These are phyloP conservation scores for Heimioporus sp. DNA, from an alignment of 768 basidiomycete species.

Conservation along the genomic window DNA sequence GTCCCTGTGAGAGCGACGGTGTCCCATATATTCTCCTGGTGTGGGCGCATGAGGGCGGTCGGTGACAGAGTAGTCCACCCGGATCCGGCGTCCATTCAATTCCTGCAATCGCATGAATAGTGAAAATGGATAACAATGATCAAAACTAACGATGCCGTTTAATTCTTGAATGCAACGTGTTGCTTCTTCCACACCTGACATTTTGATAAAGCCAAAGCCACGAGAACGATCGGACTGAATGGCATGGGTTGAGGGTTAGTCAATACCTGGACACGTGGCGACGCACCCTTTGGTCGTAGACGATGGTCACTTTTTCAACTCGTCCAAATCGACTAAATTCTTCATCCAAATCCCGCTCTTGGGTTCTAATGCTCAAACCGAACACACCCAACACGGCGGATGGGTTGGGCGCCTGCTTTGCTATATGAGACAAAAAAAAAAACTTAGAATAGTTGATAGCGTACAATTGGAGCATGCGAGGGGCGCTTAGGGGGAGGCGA, in stretches of 20 bases:
- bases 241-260: conserved; percentile 20
- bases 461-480: conserved; percentile 70
- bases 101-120: conserved; percentile 49
- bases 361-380: conserved; percentile 93
- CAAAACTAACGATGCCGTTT: conserved; percentile 78
- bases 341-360: conserved; percentile 91
- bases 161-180: conserved; percentile 83
- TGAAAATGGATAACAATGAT: not conserved
- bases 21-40: conserved; percentile 97
- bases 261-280: not conserved
- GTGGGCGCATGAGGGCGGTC: conserved; percentile 93
- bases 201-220: conserved; percentile 97
- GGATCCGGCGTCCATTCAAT: conserved; percentile 91
- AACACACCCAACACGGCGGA: conserved; percentile 95
- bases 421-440: conserved; percentile 32
- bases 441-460: conserved; percentile 29
- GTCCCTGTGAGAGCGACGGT: conserved; percentile 60
- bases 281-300: conserved; percentile 93
- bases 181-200: conserved; percentile 88
- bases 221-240: conserved; percentile 88
- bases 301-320: conserved; percentile 94
- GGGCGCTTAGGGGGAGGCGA: conserved; percentile 64
- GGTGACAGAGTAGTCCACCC: conserved; percentile 96
- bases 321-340: conserved; percentile 87
- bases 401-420: conserved; percentile 79